These are phyloP conservation scores for Sphagnum tenellum DNA, from an alignment of 225 moss, liverwort and hornwort species.

Conservation along the genomic window DNA sequence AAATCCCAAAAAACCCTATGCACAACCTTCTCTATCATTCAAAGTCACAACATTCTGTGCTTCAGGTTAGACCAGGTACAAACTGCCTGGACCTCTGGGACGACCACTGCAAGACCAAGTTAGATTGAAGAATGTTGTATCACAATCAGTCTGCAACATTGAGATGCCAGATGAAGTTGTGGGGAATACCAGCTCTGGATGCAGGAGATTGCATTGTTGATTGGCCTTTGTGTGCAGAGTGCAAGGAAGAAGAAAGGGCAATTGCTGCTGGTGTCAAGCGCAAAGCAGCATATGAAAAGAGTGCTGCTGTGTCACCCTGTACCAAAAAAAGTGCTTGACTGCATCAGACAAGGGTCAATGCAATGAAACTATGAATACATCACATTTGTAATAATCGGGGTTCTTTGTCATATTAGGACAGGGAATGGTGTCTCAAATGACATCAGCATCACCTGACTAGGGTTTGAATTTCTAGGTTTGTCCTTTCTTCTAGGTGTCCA, in stretches of 20 bases:
- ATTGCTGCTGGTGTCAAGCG: constrained; percentile 51
- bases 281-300: constrained; percentile 55
- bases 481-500: too few species aligned
- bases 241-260: constrained; percentile 17
- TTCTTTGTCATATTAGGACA: too few species aligned
- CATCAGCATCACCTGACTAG: too few species aligned
- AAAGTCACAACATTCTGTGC: neutral
- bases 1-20: too few species aligned
- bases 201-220: constrained; percentile 10
- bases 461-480: too few species aligned
- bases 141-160: too few species aligned
- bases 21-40: constrained; percentile 1
- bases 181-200: constrained; percentile 13
- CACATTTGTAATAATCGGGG: too few species aligned
- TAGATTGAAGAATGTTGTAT: too few species aligned
- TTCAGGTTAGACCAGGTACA: too few species aligned
- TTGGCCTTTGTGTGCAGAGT: constrained; percentile 22
- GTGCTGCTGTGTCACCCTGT: constrained; percentile 66
- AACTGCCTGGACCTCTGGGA: neutral
- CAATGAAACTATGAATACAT: too few species aligned
- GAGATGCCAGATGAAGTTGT: neutral
- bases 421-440: too few species aligned
- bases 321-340: neutral
- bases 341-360: too few species aligned
- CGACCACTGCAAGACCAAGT: neutral